phyloP scores from a whole-genome alignment of 345 rosid genomes.

The Rhodamnia argentea region DNA sequence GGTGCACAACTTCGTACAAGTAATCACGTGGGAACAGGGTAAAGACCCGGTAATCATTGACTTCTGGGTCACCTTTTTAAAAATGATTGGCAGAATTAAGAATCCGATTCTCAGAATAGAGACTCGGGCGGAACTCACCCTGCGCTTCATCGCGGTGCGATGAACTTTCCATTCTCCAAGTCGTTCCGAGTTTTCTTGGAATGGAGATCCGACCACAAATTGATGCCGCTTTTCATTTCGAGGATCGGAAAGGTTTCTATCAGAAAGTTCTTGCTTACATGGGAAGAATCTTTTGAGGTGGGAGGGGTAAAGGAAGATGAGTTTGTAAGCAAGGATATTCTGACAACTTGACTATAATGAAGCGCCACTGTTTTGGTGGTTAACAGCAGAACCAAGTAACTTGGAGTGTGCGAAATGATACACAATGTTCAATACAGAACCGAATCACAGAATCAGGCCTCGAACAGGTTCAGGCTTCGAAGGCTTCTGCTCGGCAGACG shows the following conservation, averaged over 20 bases:
- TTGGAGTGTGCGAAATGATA: neutral
- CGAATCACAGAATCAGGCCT: slow-evolving; percentile 47
- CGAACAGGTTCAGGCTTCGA: slow-evolving; percentile 42
- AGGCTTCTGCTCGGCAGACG: slow-evolving; percentile 17
- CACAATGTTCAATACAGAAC: neutral
- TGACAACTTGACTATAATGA: neutral
- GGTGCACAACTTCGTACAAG: neutral
- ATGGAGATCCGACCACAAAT: neutral
- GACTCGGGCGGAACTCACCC: neutral
- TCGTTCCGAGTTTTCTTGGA: neutral
- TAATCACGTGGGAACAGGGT: neutral
- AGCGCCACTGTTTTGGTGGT: neutral
- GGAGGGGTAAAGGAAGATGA: neutral
- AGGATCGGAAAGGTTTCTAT: neutral
- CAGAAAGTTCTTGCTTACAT: neutral
- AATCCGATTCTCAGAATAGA: neutral
- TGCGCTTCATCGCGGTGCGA: neutral
- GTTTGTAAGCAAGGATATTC: neutral
- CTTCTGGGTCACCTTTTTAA: neutral
- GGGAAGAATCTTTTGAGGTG: neutral
- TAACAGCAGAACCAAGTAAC: neutral
- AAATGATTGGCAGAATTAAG: neutral
- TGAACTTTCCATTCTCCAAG: neutral
- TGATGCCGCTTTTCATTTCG: neutral
- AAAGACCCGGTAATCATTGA: neutral